Percentiles rank a stretch among this genome's conserved stretches.
These are phyloP conservation scores for Candida namnaoensis DNA, from an alignment of 805 yeast species.

Conservation along the genomic window DNA sequence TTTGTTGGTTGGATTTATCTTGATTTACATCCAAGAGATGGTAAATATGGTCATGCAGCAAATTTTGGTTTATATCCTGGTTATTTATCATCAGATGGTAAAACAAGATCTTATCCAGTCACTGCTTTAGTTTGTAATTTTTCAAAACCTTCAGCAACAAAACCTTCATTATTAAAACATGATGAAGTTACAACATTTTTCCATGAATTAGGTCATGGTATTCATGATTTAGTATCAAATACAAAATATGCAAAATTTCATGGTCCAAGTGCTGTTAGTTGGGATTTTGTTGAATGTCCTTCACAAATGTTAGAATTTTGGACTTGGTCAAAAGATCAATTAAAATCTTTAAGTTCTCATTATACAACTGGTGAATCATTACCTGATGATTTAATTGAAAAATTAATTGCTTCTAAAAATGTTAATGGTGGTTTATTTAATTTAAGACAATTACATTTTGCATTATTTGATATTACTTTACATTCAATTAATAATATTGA, in stretches of 20 bases:
- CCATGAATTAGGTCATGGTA: conserved; percentile 89
- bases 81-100: conserved; percentile 38
- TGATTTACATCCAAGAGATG: conserved; percentile 79
- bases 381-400: conserved; percentile 45
- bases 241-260: conserved; percentile 61
- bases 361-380: conserved; percentile 50
- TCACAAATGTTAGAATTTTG: conserved; percentile 85
- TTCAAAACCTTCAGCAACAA: conserved; percentile 60
- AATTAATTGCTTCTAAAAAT: conserved; percentile 56
- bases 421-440: conserved; percentile 69
- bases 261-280: conserved; percentile 63
- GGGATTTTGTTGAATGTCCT: conserved; percentile 90
- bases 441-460: conserved; percentile 73
- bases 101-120: conserved; percentile 47
- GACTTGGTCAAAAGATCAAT: conserved; percentile 68
- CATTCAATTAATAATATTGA: conserved; percentile 46
- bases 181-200: conserved; percentile 75
- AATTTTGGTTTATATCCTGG: conserved; percentile 65
- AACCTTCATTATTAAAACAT: conserved; percentile 72
- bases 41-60: conserved; percentile 87
- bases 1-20: conserved; percentile 76
- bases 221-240: conserved; percentile 65
- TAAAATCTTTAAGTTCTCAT: conserved; percentile 55
- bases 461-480: conserved; percentile 64
- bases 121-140: conserved; percentile 82